Conservation (phyloP, 176 grass and related monocot genomes). For the Chrysopogon serrulatus region DNA sequence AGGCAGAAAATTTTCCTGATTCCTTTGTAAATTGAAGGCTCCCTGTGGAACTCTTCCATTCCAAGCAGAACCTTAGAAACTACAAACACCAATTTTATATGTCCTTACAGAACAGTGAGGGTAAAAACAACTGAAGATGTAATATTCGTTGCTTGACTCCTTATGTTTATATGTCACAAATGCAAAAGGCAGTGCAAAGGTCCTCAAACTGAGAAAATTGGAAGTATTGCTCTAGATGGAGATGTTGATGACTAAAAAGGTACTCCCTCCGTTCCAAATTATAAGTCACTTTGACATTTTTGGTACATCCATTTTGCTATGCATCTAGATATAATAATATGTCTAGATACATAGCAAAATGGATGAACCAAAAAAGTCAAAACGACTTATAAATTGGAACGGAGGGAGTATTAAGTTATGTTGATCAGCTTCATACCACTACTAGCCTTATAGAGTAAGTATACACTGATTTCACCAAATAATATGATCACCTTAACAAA, state of each 20-base stretch:
- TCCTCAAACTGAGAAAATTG: background rate
- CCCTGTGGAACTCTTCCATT: background rate
- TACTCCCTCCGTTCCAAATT: too few species aligned
- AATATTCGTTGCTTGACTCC: background rate
- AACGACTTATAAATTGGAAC: too few species aligned
- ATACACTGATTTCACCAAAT: constrained; percentile 14
- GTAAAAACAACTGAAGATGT: background rate
- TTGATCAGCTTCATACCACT: background rate
- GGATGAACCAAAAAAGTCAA: too few species aligned
- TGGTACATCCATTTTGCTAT: too few species aligned
- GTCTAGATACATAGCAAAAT: too few species aligned
- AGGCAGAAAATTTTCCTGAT: background rate
- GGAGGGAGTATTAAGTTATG: too few species aligned
- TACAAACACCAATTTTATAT: background rate
- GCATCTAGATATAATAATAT: too few species aligned
- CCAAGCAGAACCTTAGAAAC: background rate
- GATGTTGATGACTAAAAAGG: background rate
- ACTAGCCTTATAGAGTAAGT: background rate
- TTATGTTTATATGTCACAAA: background rate
- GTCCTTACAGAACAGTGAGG: background rate
- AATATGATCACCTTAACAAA: background rate
- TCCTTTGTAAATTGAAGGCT: background rate
- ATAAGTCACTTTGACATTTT: too few species aligned
- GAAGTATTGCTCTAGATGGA: background rate
- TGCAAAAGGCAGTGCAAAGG: background rate